Conservation (phyloP, 2,329 filamentous ascomycete genomes). For the Hypocrella siamensis region DNA sequence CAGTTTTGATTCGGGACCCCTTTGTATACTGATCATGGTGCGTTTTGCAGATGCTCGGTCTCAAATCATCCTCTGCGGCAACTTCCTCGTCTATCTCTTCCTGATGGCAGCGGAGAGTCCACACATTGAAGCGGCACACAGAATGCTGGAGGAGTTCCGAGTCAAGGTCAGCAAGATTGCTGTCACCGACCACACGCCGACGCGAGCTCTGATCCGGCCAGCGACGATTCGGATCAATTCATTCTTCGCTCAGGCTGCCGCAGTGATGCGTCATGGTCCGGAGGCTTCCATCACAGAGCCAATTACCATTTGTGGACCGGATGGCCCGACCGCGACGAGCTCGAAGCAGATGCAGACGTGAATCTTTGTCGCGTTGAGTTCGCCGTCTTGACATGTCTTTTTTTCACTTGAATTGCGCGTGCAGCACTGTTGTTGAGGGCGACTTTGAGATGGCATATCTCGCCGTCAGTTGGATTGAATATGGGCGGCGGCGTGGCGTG, state of each 20-base stretch:
- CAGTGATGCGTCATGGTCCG: constrained; percentile 10
- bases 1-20: background rate
- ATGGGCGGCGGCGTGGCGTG: no score
- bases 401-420: no score
- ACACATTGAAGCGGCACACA: constrained; percentile 19
- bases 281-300: constrained; percentile 5
- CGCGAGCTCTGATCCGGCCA: constrained; percentile 17
- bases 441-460: no score
- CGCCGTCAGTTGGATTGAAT: no score
- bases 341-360: background rate
- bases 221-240: constrained; percentile 22
- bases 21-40: no score
- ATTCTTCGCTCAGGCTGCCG: constrained; percentile 21
- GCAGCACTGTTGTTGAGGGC: no score
- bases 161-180: constrained; percentile 18
- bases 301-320: constrained; percentile 4
- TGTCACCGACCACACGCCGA: constrained; percentile 13
- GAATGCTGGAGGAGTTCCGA: constrained; percentile 21
- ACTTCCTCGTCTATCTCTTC: constrained; percentile 32
- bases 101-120: constrained; percentile 21
- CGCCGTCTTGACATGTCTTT: no score
- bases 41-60: constrained; percentile 17
- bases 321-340: constrained; percentile 1
- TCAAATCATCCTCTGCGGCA: constrained; percentile 29
- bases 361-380: background rate